Conservation (phyloP, 176 grass and related monocot genomes). For the Triticum monococcum region DNA sequence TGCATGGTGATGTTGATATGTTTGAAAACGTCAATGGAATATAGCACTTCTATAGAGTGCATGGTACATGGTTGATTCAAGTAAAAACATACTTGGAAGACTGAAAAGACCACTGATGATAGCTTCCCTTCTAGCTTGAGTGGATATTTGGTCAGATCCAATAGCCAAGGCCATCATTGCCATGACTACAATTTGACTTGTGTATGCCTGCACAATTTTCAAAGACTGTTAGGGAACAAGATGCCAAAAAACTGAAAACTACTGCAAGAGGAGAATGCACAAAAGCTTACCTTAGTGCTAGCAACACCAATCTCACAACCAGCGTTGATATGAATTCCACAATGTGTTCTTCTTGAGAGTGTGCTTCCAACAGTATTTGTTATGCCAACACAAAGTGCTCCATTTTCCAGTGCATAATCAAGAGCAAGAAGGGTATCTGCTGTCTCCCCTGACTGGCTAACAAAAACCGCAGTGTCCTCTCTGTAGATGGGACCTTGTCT, state of each 20-base stretch:
- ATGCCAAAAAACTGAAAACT: neutral
- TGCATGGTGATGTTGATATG: neutral
- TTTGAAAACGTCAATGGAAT: neutral
- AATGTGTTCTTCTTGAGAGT: slow-evolving; percentile 89
- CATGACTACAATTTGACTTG: slow-evolving; percentile 97
- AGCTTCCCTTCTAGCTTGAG: slow-evolving; percentile 60
- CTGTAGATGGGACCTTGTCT: slow-evolving; percentile 82
- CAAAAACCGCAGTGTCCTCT: slow-evolving; percentile 91
- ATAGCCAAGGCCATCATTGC: slow-evolving; percentile 93
- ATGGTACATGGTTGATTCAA: neutral
- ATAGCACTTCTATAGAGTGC: neutral
- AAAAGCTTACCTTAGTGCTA: slow-evolving; percentile 75
- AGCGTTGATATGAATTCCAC: slow-evolving; percentile 94
- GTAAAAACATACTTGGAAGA: slow-evolving; percentile 63
- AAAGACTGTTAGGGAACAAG: slow-evolving; percentile 12
- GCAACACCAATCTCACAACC: slow-evolving; percentile 98
- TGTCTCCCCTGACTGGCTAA: slow-evolving; percentile 97
- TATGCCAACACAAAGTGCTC: slow-evolving; percentile 90
- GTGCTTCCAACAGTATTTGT: slow-evolving; percentile 98
- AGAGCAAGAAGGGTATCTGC: slow-evolving; percentile 96
- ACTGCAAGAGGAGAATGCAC: neutral
- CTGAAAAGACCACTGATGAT: slow-evolving; percentile 63
- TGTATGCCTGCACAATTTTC: slow-evolving; percentile 68
- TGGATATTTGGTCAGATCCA: slow-evolving; percentile 94
- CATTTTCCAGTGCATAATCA: slow-evolving; percentile 82